Conservation (phyloP, 139 green algal genomes). For the Chlamydomonas applanata region DNA sequence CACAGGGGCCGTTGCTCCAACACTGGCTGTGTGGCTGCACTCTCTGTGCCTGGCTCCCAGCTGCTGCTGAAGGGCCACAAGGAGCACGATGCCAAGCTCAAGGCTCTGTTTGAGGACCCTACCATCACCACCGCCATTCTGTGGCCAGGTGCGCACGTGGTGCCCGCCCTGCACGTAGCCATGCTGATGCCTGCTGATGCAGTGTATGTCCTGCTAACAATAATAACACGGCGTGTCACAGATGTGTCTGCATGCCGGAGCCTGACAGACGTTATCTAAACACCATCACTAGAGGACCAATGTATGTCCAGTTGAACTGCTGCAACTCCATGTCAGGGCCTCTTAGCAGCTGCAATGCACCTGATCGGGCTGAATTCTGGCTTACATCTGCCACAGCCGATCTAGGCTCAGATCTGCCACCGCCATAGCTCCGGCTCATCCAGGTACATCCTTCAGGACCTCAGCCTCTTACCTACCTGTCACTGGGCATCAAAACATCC, state of each 20-base stretch:
- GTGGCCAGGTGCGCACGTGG: slow-evolving; percentile 38
- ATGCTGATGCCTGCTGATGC: no score
- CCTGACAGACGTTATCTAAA: no score
- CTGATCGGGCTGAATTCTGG: no score
- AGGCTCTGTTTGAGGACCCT: slow-evolving; percentile 20
- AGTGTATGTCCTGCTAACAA: no score
- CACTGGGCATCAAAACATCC: not conserved
- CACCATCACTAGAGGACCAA: no score
- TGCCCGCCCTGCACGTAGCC: no score
- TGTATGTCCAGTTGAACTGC: no score
- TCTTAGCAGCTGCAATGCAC: no score
- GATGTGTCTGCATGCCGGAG: no score
- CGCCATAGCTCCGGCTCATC: not conserved
- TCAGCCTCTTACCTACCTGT: not conserved
- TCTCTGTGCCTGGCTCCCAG: slow-evolving; percentile 16
- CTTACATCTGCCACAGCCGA: no score
- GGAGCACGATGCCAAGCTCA: slow-evolving; percentile 25
- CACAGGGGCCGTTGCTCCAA: slow-evolving; percentile 13
- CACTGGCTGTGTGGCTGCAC: slow-evolving; percentile 3
- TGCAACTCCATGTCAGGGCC: no score
- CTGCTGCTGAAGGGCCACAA: slow-evolving; percentile 27
- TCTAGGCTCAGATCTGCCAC: not conserved
- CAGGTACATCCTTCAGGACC: not conserved
- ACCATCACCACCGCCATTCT: slow-evolving; percentile 26
- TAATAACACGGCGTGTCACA: no score